Evolutionary conservation across 257 asterid genomes (phyloP), one percentile per base, ranked within the genome.

Genomic region (Ehretia macrophylla): DNA sequence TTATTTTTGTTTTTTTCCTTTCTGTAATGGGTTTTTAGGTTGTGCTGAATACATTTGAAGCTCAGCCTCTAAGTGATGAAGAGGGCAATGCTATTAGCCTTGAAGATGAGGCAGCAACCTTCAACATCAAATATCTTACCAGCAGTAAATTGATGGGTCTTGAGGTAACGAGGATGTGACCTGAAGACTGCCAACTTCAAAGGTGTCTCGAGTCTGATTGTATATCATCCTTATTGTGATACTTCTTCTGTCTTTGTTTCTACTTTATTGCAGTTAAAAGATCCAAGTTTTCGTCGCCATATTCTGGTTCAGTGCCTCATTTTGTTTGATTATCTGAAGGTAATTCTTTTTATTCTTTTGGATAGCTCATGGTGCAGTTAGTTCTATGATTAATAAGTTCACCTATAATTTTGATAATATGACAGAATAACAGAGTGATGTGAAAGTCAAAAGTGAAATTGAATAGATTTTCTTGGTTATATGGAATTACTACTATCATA

Each of bases 141-240:
- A 92, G 99, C 77, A 86, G 96, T 72, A 92, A 92, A 59, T 81
- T 92, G 54, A 92, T 92, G 97, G 97, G 99, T 51, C 87, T 92
- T 47, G 97, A 92, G 95, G 99, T 88, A 73, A 63, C 80, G 53
- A 67, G 39, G 32, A 32, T 55, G 32, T 12, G 57, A 52, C 57
- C 39, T 13, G 17, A 10, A 11, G 12, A 4, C 14, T 22, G 21
- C 11, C 14, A 17, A 27, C 6, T 27, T 27, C 6, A 27, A 27
- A 27, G 6, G 35, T 49, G 16, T 17, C 11, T 49, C 5, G 22
- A 17, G 54, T 42, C 39, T 32, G 8, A 44, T 51, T 16, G 37
- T 49, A 17, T 16, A 49, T 49, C 35, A 27, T 27, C 35, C 23
- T 44, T 4, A 32, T 72, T 50, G n/a, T n/a, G 57, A 55, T 52